phyloP scores from a whole-genome alignment of 2,329 filamentous ascomycete species.

The Colletotrichum coccodes region DNA sequence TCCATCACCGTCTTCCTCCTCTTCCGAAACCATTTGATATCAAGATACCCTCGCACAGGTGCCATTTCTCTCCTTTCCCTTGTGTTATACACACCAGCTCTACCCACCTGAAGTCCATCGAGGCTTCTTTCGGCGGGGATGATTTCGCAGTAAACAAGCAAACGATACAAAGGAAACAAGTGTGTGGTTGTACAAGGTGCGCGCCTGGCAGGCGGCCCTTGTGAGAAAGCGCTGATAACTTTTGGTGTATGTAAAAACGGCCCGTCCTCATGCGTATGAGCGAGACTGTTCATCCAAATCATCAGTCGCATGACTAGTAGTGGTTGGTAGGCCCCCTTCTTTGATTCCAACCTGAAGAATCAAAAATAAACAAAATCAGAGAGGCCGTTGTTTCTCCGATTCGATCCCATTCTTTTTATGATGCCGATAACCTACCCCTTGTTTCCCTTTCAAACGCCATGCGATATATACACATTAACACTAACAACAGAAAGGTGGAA shows the following conservation, averaged over 20 bases:
- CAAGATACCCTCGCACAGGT: background rate
- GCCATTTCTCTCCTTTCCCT: background rate
- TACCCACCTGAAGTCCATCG: background rate
- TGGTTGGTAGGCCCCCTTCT: conserved; percentile 25
- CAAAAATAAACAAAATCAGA: conserved; percentile 19
- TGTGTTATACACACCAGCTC: conserved; percentile 2
- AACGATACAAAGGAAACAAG: conserved; percentile 33
- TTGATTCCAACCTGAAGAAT: conserved; percentile 31
- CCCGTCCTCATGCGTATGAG: background rate
- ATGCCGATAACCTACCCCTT: conserved; percentile 5
- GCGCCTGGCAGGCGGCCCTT: background rate
- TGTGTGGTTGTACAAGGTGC: conserved; percentile 1
- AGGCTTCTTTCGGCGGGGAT: background rate
- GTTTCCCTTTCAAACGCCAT: conserved; percentile 32
- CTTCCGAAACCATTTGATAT: background rate
- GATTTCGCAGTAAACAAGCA: background rate
- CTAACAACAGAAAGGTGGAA: conserved; percentile 10
- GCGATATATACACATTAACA: conserved; percentile 33
- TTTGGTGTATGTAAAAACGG: conserved; percentile 11
- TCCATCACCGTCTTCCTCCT: conserved; percentile 9
- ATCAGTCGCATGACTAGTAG: conserved; percentile 20
- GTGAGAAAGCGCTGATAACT: conserved; percentile 12
- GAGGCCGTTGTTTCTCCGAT: conserved; percentile 27
- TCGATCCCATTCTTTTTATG: conserved; percentile 29
- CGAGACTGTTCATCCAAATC: background rate